Base-by-base conservation (phyloP, 139 green algal genomes). In the Desmodesmus armatus region DNA sequence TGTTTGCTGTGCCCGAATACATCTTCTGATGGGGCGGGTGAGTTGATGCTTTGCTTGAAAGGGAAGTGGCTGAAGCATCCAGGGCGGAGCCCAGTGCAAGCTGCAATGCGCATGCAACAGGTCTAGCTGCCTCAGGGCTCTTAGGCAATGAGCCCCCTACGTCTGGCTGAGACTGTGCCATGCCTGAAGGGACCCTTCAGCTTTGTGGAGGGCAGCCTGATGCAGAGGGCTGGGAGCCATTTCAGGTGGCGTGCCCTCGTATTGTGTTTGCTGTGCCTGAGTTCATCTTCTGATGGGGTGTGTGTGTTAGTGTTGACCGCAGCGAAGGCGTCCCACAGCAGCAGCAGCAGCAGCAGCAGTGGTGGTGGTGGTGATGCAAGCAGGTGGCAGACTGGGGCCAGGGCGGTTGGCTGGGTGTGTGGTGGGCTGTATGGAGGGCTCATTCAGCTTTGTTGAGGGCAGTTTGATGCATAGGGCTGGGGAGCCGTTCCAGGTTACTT, bases 371-470 rank as follows among this genome's bases (percentile, higher is more conserved):
- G 37, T 13, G 60, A 39, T 37, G 27, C n/a, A n/a, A n/a, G n/a
- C n/a, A n/a, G n/a, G n/a, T n/a, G n/a, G n/a, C n/a, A n/a, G n/a
- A n/a, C 60, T 29, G 60, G 11, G 17, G 17, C 11, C 69, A 23
- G 0, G 31, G 25, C 39, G 62, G 37, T 27, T 62, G 3, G 63
- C 74, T 21, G 43, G 78, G n/a, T 49, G 55, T 17, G 84, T 88
- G 15, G 47, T 84, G 25, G 83, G 74, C 29, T 53, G 27, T 40
- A 97, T 97, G 88, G 92, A 97, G 69, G 94, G 94, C 33, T 43
- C 77, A 29, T 97, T 97, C 65, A 40, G 31, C 0, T 98, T 98
- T 91, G 92, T 97, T 35, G 87, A 93, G 84, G 92, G 92, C 39
- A 86, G 44, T 23, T 80, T 89, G 23, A 73, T 66, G 41, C 72